Evolutionary conservation across 2,329 filamentous ascomycete species (phyloP).

Genomic region (Raffaelea deltoideospora): DNA sequence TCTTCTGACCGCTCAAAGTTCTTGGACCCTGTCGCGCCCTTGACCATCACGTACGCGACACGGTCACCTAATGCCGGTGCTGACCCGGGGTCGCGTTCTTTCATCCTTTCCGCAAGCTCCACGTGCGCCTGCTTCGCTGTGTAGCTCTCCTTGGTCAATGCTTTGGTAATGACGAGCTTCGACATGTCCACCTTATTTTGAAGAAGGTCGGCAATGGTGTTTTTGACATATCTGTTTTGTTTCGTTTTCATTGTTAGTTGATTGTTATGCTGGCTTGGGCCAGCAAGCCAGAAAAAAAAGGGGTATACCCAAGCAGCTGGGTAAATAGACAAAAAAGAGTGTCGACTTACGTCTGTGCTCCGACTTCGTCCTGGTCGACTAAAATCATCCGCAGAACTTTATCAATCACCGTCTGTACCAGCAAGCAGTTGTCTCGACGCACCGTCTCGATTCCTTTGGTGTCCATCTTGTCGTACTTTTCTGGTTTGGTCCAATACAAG

Average conservation of each 20-base stretch:
- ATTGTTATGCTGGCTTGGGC: neutral
- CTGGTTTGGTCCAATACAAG: conserved; percentile 88
- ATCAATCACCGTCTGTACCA: conserved; percentile 95
- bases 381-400: conserved; percentile 91
- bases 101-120: conserved; percentile 90
- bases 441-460: conserved; percentile 99
- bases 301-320: no score
- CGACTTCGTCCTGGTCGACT: conserved; percentile 80
- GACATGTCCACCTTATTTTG: conserved; percentile 99
- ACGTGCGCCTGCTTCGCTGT: conserved; percentile 89
- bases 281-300: no score
- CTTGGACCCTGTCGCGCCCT: conserved; percentile 74
- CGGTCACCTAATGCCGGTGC: conserved; percentile 87
- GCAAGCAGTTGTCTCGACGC: conserved; percentile 83
- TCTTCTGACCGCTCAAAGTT: conserved; percentile 98
- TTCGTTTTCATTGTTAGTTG: conserved; percentile 22
- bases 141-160: conserved; percentile 80
- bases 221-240: conserved; percentile 88
- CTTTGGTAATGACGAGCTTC: conserved; percentile 97
- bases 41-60: conserved; percentile 96
- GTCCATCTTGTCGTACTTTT: conserved; percentile 99
- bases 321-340: no score
- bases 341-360: conserved; percentile 87
- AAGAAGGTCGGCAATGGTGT: conserved; percentile 83
- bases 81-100: conserved; percentile 88